These are phyloP conservation scores for Jatropha multifida DNA, from an alignment of 441 rosid species.

Conservation along the genomic window DNA sequence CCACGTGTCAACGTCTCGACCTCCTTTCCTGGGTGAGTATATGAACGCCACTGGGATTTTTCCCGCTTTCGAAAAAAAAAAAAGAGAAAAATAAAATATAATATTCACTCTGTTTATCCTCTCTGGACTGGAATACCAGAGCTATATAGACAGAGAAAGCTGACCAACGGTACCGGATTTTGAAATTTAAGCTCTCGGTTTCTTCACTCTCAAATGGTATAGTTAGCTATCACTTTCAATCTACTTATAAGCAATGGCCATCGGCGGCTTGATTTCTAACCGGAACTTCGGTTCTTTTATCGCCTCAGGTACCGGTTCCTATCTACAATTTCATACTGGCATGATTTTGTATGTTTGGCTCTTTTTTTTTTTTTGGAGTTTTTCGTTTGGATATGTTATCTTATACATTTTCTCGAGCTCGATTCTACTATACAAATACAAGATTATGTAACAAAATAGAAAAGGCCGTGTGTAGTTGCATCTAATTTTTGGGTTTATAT, in stretches of 20 bases:
- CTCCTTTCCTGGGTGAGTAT: slow-evolving; percentile 40
- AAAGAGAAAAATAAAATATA: slow-evolving; percentile 2
- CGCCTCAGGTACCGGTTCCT: slow-evolving; percentile 53
- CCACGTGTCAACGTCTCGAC: slow-evolving; percentile 71
- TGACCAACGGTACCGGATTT: not conserved
- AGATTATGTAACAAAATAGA: slow-evolving; percentile 4
- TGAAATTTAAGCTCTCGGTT: slow-evolving; percentile 22
- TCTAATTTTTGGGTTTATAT: not conserved
- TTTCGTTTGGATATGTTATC: not conserved
- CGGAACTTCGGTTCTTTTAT: slow-evolving; percentile 61
- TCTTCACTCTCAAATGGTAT: slow-evolving; percentile 29
- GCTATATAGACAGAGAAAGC: slow-evolving; percentile 13
- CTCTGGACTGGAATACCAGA: slow-evolving; percentile 24
- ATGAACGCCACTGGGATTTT: slow-evolving; percentile 47
- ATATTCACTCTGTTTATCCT: slow-evolving; percentile 31
- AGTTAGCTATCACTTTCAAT: slow-evolving; percentile 22
- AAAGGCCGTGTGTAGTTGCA: not conserved
- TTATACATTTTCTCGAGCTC: not conserved
- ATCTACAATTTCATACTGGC: not conserved
- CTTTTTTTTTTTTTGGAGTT: not conserved
- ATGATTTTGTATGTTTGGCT: not conserved
- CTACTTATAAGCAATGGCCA: slow-evolving; percentile 50
- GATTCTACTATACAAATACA: not conserved
- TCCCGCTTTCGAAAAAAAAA: slow-evolving; percentile 49
- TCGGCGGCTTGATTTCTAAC: slow-evolving; percentile 74